Conservation (phyloP, 352 stramenopile genomes). For the Aphanomyces astaci region DNA sequence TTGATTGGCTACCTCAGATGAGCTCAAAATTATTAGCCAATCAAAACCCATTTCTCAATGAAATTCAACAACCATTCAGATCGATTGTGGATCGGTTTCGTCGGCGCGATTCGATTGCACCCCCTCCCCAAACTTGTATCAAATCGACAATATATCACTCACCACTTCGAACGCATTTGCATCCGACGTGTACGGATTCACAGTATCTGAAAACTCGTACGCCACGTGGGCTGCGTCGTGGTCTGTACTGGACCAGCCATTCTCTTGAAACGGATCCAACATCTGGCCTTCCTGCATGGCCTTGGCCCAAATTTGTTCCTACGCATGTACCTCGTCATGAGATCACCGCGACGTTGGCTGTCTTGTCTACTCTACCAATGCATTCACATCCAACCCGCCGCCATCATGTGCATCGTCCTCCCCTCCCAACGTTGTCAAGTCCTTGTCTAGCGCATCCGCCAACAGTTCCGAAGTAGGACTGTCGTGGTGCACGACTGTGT, state of each 20-base stretch:
- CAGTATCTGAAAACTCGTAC: constrained; percentile 72
- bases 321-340: neutral
- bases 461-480: constrained; percentile 32
- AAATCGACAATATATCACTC: neutral
- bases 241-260: constrained; percentile 32
- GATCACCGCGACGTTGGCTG: no score
- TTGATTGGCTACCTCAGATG: no score
- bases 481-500: constrained; percentile 46
- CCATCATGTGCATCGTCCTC: no score
- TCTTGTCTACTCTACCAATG: neutral
- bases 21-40: no score
- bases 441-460: constrained; percentile 49
- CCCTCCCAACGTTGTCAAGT: constrained; percentile 24
- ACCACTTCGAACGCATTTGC: constrained; percentile 58
- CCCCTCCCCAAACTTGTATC: no score
- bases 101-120: no score
- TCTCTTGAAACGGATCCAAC: constrained; percentile 72
- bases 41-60: no score
- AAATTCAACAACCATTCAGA: no score
- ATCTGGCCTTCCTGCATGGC: constrained; percentile 57
- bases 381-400: neutral
- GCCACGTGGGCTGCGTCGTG: constrained; percentile 32
- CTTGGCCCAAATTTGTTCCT: constrained; percentile 74
- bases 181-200: constrained; percentile 56
- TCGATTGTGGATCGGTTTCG: no score